Evolutionary conservation across 1,284 basidiomycete genomes (phyloP).

Genomic region (Cutaneotrichosporon curvatum): DNA sequence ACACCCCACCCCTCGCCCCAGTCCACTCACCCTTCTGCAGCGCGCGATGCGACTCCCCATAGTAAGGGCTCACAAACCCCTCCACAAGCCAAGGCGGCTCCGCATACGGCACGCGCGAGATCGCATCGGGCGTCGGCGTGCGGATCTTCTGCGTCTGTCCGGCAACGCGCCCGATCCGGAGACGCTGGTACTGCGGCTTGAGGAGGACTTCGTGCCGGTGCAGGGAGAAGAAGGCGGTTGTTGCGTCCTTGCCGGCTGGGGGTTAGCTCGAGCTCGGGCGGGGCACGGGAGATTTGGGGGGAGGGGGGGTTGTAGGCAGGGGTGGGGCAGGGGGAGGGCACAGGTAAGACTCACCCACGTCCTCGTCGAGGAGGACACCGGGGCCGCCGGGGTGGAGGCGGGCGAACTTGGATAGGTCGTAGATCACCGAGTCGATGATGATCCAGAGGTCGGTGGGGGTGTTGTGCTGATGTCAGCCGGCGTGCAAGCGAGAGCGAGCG

Average conservation of each 20-base stretch:
- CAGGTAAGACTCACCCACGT: slow-evolving; percentile 55
- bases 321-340: neutral
- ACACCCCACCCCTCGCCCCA: neutral
- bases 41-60: slow-evolving; percentile 55
- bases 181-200: slow-evolving; percentile 63
- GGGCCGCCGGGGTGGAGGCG: slow-evolving; percentile 74
- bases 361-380: slow-evolving; percentile 64
- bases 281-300: neutral
- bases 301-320: neutral
- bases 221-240: slow-evolving; percentile 74
- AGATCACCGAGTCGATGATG: slow-evolving; percentile 73
- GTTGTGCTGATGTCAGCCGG: slow-evolving; percentile 57
- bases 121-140: slow-evolving; percentile 53
- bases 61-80: slow-evolving; percentile 78
- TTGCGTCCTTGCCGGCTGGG: slow-evolving; percentile 64
- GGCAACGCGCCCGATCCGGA: slow-evolving; percentile 63
- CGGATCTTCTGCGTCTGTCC: slow-evolving; percentile 58
- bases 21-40: slow-evolving; percentile 41
- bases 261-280: slow-evolving; percentile 1
- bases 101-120: slow-evolving; percentile 65
- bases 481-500: too few species aligned
- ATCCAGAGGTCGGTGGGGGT: slow-evolving; percentile 71
- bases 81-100: slow-evolving; percentile 76
- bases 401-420: slow-evolving; percentile 69
- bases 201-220: slow-evolving; percentile 72